Percentiles rank a stretch among this genome's conserved stretches.
phyloP scores from a whole-genome alignment of 1,284 basidiomycete genomes.

The Apiotrichum akiyoshidainum region DNA sequence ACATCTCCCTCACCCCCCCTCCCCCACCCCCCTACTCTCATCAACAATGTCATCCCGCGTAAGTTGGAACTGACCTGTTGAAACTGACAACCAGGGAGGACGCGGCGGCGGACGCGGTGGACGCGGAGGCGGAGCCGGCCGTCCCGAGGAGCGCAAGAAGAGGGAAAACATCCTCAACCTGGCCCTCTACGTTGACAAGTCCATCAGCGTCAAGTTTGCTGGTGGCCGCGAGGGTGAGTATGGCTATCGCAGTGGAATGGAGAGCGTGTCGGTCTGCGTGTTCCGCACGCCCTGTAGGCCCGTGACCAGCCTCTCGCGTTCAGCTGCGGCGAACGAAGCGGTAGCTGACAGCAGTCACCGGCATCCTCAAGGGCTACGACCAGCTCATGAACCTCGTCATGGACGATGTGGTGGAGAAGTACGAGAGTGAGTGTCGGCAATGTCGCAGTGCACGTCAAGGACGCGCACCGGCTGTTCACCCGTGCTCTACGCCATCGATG shows the following conservation, averaged over 20 bases:
- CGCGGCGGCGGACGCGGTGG: slow-evolving; percentile 34
- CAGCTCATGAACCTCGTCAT: slow-evolving; percentile 86
- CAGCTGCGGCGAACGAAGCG: no score
- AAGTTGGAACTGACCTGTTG: no score
- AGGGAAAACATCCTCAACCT: slow-evolving; percentile 95
- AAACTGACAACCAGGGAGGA: slow-evolving; percentile 11
- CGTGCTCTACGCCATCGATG: no score
- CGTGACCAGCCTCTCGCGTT: no score
- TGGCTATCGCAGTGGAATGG: no score
- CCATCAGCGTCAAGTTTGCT: slow-evolving; percentile 92
- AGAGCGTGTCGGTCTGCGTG: background rate
- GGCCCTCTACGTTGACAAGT: slow-evolving; percentile 86
- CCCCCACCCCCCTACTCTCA: background rate
- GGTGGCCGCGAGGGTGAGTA: slow-evolving; percentile 85
- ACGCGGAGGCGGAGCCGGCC: slow-evolving; percentile 34
- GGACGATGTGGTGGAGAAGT: slow-evolving; percentile 53
- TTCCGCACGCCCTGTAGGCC: no score
- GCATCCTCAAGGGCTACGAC: slow-evolving; percentile 91
- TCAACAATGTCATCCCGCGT: slow-evolving; percentile 26
- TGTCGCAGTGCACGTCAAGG: no score
- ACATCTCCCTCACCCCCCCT: background rate
- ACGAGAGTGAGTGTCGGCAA: slow-evolving; percentile 51
- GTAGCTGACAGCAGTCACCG: slow-evolving; percentile 64
- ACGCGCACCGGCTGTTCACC: no score
- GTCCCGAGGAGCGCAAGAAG: slow-evolving; percentile 70